Base-by-base conservation (phyloP, 345 rosid genomes). In the Populus simonii region DNA sequence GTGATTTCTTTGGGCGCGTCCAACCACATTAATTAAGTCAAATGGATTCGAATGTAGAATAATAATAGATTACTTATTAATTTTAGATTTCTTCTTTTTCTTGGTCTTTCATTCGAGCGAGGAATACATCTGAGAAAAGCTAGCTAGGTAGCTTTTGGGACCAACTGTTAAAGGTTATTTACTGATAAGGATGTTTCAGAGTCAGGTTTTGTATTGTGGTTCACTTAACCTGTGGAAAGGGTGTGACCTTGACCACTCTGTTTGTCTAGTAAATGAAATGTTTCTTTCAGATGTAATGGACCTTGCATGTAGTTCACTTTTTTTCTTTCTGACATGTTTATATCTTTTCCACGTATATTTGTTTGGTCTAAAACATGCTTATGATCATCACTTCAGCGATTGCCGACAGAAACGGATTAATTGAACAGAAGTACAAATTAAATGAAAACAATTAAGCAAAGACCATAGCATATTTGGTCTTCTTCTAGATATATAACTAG, bases 131-230 rank as follows among this genome's bases (percentile, higher is more conserved):
- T 41, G 13, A 41, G 12, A 41, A 25, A 25, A 27, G 27, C 27
- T 1, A 41, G 45, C 13, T 10, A 41, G 0, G 74, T 63, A 67
- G 77, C 73, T 23, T 80, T 61, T 36, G 71, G 66, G 66, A 47
- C 53, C 71, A 78, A 77, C 66, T 74, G 43, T 11, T 5, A 77
- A 67, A 62, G 35, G 57, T 63, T 71, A 55, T 49, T 83, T 74
- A 41, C 80, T 62, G 82, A 87, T 67, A 76, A 80, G 86, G 86
- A 83, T 74, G 78, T 81, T 70, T 86, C 47, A 68, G 70, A 57
- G 80, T 72, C 65, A 62, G 78, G 82, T 59, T 80, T 74, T 80
- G 81, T 81, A 66, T 22, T 76, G 75, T 77, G 85, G 73, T 82
- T 47, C 76, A 68, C 57, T 66, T 80, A 79, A 73, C 29, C 72